These are phyloP conservation scores for Curvularia sp. DNA, from an alignment of 2,329 filamentous ascomycete species.

Conservation along the genomic window DNA sequence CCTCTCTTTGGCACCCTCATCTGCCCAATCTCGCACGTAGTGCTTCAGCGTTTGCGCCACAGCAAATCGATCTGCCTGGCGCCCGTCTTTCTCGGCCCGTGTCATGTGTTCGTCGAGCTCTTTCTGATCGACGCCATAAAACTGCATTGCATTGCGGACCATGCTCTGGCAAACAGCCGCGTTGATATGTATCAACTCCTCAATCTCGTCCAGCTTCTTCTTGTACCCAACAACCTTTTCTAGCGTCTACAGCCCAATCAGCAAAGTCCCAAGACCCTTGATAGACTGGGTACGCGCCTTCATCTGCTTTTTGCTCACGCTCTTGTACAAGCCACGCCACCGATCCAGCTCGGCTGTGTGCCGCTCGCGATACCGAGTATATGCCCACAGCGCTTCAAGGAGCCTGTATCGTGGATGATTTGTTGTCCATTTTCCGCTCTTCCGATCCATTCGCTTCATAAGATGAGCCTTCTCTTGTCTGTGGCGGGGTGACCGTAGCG, in stretches of 20 bases:
- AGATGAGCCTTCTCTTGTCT: slow-evolving; percentile 31
- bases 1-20: slow-evolving; percentile 58
- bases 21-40: slow-evolving; percentile 65
- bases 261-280: background rate
- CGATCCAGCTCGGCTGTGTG: slow-evolving; percentile 32
- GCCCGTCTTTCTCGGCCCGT: slow-evolving; percentile 47
- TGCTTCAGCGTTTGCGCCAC: slow-evolving; percentile 65
- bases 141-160: slow-evolving; percentile 55
- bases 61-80: slow-evolving; percentile 56
- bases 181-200: slow-evolving; percentile 56
- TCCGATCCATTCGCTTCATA: slow-evolving; percentile 28
- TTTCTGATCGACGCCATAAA: slow-evolving; percentile 55
- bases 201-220: slow-evolving; percentile 56
- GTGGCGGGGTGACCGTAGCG: slow-evolving; percentile 20
- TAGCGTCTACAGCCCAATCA: slow-evolving; percentile 18
- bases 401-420: slow-evolving; percentile 33
- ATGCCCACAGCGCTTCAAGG: slow-evolving; percentile 31
- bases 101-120: slow-evolving; percentile 58
- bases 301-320: slow-evolving; percentile 34
- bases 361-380: slow-evolving; percentile 27
- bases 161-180: slow-evolving; percentile 58
- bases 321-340: slow-evolving; percentile 35
- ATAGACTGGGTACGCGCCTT: slow-evolving; percentile 16
- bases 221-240: slow-evolving; percentile 30
- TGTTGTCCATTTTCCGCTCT: slow-evolving; percentile 28